phyloP scores from a whole-genome alignment of 306 rosid species.

The Arachis stenosperma region DNA sequence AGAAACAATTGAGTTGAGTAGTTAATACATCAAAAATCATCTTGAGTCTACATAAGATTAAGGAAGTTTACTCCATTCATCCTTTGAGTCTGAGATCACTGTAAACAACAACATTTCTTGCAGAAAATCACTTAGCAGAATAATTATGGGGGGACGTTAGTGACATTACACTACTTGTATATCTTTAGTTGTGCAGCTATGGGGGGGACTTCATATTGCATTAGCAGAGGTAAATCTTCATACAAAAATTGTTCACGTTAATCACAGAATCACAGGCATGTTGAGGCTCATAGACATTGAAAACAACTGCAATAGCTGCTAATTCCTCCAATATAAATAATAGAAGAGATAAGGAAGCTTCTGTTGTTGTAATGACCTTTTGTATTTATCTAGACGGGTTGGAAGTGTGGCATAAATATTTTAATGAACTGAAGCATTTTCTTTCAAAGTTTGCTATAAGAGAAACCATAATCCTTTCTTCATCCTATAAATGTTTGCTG shows the following conservation, averaged over 20 bases:
- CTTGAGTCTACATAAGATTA: no score
- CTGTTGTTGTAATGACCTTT: constrained; percentile 4
- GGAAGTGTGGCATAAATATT: constrained; percentile 14
- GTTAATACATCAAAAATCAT: not conserved
- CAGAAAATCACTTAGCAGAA: not conserved
- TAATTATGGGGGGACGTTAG: not conserved
- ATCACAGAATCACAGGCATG: not conserved
- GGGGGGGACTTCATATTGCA: constrained; percentile 26
- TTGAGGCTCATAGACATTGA: not conserved
- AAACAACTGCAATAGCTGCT: not conserved
- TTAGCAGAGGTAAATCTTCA: constrained; percentile 14
- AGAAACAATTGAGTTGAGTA: not conserved
- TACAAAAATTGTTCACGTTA: constrained; percentile 23
- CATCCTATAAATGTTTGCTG: constrained; percentile 1
- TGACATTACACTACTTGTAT: not conserved
- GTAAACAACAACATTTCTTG: not conserved
- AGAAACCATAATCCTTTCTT: constrained; percentile 19
- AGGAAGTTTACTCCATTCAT: no score
- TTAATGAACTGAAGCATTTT: not conserved
- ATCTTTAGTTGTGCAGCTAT: not conserved
- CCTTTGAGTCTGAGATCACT: no score
- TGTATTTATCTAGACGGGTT: constrained; percentile 21
- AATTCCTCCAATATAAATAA: constrained; percentile 12
- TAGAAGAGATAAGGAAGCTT: not conserved
- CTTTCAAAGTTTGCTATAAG: constrained; percentile 26